phyloP scores from a whole-genome alignment of 2,329 filamentous ascomycete genomes.

The Penicillium olsonii region DNA sequence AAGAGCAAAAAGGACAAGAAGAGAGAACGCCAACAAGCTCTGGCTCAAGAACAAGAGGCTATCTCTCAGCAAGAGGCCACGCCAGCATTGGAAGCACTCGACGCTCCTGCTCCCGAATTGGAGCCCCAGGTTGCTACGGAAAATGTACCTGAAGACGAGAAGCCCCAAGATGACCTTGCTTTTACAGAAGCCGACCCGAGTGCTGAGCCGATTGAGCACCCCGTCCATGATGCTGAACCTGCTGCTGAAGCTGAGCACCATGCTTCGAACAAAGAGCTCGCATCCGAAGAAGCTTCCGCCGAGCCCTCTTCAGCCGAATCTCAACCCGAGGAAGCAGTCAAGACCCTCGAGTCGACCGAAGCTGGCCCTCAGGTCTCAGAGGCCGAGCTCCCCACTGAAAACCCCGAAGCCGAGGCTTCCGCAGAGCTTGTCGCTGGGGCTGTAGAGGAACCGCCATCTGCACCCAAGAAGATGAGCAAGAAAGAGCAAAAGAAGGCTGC shows the following conservation, averaged over 20 bases:
- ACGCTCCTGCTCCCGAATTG: background rate
- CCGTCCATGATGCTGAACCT: background rate
- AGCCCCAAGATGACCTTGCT: background rate
- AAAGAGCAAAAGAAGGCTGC: slow-evolving; percentile 28
- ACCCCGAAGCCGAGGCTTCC: background rate
- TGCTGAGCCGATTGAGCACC: background rate
- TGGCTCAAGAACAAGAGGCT: slow-evolving; percentile 9
- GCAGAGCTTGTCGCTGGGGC: background rate
- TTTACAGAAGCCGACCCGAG: background rate
- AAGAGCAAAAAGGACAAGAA: slow-evolving; percentile 32
- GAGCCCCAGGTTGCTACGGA: background rate
- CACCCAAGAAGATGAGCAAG: slow-evolving; percentile 30
- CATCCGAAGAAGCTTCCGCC: background rate
- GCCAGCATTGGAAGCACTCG: background rate
- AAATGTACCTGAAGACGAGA: background rate
- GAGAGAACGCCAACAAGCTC: slow-evolving; percentile 24
- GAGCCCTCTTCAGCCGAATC: background rate
- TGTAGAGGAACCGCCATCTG: slow-evolving; percentile 3
- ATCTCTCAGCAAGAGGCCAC: background rate
- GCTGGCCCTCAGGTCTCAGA: background rate
- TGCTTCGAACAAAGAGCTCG: background rate
- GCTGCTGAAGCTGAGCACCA: background rate
- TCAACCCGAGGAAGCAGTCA: background rate
- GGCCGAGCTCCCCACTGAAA: background rate
- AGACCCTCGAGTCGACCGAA: background rate